phyloP scores from a whole-genome alignment of 345 rosid genomes.

The Eucalyptus pumila region DNA sequence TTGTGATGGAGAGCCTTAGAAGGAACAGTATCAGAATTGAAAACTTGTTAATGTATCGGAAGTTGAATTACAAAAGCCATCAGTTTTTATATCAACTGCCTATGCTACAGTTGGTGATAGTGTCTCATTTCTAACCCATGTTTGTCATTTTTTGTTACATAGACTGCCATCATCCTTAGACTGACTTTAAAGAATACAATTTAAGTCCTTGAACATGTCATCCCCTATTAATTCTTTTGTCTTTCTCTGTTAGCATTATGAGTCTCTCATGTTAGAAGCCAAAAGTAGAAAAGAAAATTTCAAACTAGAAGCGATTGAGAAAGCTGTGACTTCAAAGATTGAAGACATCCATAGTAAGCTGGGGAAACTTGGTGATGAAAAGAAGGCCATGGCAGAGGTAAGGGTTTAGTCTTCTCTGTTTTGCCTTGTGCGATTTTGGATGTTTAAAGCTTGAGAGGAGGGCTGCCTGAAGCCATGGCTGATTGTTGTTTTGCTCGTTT shows the following conservation, averaged over 20 bases:
- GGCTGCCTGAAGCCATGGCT: background rate
- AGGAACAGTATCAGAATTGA: background rate
- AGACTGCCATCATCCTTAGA: background rate
- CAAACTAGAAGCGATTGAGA: constrained; percentile 52
- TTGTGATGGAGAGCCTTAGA: background rate
- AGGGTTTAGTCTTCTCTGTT: background rate
- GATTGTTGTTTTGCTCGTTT: background rate
- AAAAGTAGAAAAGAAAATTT: constrained; percentile 58
- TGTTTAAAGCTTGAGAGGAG: background rate
- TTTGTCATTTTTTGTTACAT: background rate
- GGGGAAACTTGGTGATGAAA: constrained; percentile 51
- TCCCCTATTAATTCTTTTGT: background rate
- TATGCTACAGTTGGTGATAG: background rate
- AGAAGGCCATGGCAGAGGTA: constrained; percentile 56
- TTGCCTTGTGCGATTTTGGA: background rate
- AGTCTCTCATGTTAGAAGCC: constrained; percentile 62
- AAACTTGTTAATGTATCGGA: background rate
- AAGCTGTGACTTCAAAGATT: constrained; percentile 40
- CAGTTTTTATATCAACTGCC: background rate
- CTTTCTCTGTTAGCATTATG: constrained; percentile 43
- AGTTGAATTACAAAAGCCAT: background rate
- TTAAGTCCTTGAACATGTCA: background rate
- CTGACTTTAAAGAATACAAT: background rate
- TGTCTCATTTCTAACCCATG: background rate
- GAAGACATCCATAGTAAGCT: constrained; percentile 54